Base-by-base conservation (phyloP, 345 rosid genomes). In the Bretschneidera sinensis region DNA sequence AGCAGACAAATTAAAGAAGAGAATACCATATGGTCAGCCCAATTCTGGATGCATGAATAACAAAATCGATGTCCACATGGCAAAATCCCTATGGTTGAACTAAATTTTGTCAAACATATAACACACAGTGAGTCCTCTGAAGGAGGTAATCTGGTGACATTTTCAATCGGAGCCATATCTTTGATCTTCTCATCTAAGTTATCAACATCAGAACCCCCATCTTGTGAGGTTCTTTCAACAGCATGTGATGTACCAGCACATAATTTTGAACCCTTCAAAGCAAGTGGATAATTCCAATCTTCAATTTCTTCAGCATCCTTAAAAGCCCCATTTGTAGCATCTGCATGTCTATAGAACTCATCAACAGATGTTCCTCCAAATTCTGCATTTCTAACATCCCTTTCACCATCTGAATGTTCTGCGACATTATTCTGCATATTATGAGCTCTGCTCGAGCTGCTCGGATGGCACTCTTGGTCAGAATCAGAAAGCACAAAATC, bases 41-140 rank as follows among this genome's bases (percentile, higher is more conserved):
- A 90, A 25, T 74, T 55, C 59, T 80, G 78, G 76, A 94, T 94
- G 77, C 97, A 94, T 0, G 83, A 77, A 79, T 84, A 94, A 71
- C 97, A 94, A 85, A 90, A 94, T 61, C 96, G 83, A 74, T 94
- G 99, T 52, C 97, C 95, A 68, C 99, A 94, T 52, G 91, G 80
- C 76, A 94, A 76, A 51, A 88, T 61, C 57, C 96, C 99, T 71
- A 97, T 88, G 25, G 84, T 94, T 67, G 92, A 67, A 71, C 92
- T 76, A 64, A 86, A 90, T 54, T 88, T 95, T 0, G 95, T 94
- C 92, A 84, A 86, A 66, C 99, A 94, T 79, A 94, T 94, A 61
- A 78, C 84, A 67, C 99, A 94, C n/a, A 97, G 88, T 63, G 86
- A 77, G 9, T 85, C 85, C 51, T 62, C 14, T 64, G 88, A 66